Evolutionary conservation across 2,329 filamentous ascomycete genomes (phyloP).

Genomic region (Tolypocladium tropicale): DNA sequence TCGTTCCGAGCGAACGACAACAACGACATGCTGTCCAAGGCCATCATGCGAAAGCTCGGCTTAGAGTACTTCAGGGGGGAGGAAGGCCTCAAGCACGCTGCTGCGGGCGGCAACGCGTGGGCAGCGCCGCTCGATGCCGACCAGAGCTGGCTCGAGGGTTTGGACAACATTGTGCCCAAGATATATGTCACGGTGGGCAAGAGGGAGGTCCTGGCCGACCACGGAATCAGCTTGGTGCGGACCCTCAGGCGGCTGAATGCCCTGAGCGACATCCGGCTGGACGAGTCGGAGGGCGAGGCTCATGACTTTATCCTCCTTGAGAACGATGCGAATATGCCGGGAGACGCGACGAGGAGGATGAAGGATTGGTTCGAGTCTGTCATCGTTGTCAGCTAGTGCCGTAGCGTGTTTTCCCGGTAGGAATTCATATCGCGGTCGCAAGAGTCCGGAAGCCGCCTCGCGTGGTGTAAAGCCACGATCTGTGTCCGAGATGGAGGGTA

Average conservation of each 20-base stretch:
- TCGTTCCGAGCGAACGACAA: conserved; percentile 16
- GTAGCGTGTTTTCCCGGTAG: neutral
- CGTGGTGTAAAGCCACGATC: too few relatives aligned
- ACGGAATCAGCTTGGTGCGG: conserved; percentile 14
- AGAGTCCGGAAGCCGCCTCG: too few relatives aligned
- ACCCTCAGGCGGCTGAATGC: conserved; percentile 10
- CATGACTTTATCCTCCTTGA: conserved; percentile 24
- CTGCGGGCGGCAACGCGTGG: conserved; percentile 9
- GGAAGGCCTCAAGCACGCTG: conserved; percentile 5
- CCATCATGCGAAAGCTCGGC: conserved; percentile 4
- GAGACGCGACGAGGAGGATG: conserved; percentile 19
- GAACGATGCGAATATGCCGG: conserved; percentile 10
- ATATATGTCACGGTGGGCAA: conserved; percentile 22
- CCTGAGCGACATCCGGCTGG: conserved; percentile 14
- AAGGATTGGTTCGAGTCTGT: conserved; percentile 17
- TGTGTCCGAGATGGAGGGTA: too few relatives aligned
- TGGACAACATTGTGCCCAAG: conserved; percentile 9
- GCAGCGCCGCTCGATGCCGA: conserved; percentile 18
- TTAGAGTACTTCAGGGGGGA: conserved; percentile 5
- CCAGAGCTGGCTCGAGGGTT: conserved; percentile 16
- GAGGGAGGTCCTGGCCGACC: conserved; percentile 20
- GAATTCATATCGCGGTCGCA: too few relatives aligned
- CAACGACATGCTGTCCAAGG: conserved; percentile 22
- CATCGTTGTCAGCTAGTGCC: neutral
- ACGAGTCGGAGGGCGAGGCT: conserved; percentile 17